Percentiles rank a stretch among this genome's conserved stretches.
Evolutionary conservation across 2,329 filamentous ascomycete species (phyloP).

Genomic region (Fusarium bulbicola): DNA sequence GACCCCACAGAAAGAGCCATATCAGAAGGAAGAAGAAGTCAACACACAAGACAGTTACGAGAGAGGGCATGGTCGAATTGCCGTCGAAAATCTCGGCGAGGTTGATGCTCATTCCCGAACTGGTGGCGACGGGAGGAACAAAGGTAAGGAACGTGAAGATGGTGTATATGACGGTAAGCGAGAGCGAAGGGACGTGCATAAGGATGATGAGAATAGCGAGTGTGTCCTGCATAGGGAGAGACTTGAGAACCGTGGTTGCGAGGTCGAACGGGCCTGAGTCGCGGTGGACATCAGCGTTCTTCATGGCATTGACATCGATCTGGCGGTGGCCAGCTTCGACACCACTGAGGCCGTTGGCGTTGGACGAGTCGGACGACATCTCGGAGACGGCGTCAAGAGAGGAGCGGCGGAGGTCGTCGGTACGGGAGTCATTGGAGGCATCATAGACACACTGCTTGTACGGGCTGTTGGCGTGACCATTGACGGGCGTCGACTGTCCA

Average conservation of each 20-base stretch:
- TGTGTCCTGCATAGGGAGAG: slow-evolving; percentile 91
- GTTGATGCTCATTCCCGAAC: slow-evolving; percentile 81
- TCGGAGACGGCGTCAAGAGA: slow-evolving; percentile 66
- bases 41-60: slow-evolving; percentile 84
- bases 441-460: slow-evolving; percentile 45
- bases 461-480: slow-evolving; percentile 48
- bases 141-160: slow-evolving; percentile 94
- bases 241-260: slow-evolving; percentile 85
- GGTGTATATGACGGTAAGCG: slow-evolving; percentile 88
- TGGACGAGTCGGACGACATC: slow-evolving; percentile 62
- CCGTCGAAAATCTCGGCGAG: slow-evolving; percentile 93
- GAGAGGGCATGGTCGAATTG: slow-evolving; percentile 83
- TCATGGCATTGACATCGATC: slow-evolving; percentile 76
- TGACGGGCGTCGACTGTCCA: slow-evolving; percentile 44
- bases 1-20: slow-evolving; percentile 89
- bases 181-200: slow-evolving; percentile 88
- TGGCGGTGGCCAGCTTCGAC: slow-evolving; percentile 66
- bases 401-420: slow-evolving; percentile 55
- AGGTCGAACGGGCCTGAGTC: slow-evolving; percentile 79
- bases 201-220: slow-evolving; percentile 96
- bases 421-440: slow-evolving; percentile 52
- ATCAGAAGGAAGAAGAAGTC: slow-evolving; percentile 84
- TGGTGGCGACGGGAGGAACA: slow-evolving; percentile 82
- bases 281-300: slow-evolving; percentile 73
- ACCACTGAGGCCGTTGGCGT: slow-evolving; percentile 49